These are phyloP conservation scores for Paracamarosporium sp. DNA, from an alignment of 2,329 filamentous ascomycete species.

Conservation along the genomic window DNA sequence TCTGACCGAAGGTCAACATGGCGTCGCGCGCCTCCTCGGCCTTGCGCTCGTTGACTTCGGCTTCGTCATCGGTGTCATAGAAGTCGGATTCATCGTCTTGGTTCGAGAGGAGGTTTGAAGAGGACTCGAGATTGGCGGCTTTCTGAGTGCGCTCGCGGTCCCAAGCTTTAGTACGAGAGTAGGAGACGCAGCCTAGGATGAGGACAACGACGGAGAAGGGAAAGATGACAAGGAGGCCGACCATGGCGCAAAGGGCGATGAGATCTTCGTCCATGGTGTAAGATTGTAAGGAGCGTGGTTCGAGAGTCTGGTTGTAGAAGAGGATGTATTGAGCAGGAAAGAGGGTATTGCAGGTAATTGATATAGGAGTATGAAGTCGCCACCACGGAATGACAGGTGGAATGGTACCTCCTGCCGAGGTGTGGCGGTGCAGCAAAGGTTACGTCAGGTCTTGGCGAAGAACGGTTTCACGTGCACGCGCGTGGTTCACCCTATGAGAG, in stretches of 20 bases:
- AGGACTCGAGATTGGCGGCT: slow-evolving; percentile 26
- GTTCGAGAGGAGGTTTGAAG: slow-evolving; percentile 18
- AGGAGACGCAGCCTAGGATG: slow-evolving; percentile 32
- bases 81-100: slow-evolving; percentile 33
- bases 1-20: slow-evolving; percentile 35
- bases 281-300: background rate
- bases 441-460: background rate
- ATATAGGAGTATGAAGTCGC: slow-evolving; percentile 6
- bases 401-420: background rate
- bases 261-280: slow-evolving; percentile 37
- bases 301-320: background rate
- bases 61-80: slow-evolving; percentile 40
- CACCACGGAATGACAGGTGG: slow-evolving; percentile 4
- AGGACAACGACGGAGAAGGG: slow-evolving; percentile 29
- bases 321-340: background rate
- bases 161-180: slow-evolving; percentile 40
- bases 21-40: slow-evolving; percentile 36
- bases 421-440: background rate
- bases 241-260: slow-evolving; percentile 29
- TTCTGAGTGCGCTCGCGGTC: slow-evolving; percentile 35
- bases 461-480: background rate
- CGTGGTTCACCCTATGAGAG: background rate
- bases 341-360: background rate
- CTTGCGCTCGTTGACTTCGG: slow-evolving; percentile 34
- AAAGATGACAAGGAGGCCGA: slow-evolving; percentile 32